phyloP scores from a whole-genome alignment of 1,284 basidiomycete species.

The Cryptococcus sp. region DNA sequence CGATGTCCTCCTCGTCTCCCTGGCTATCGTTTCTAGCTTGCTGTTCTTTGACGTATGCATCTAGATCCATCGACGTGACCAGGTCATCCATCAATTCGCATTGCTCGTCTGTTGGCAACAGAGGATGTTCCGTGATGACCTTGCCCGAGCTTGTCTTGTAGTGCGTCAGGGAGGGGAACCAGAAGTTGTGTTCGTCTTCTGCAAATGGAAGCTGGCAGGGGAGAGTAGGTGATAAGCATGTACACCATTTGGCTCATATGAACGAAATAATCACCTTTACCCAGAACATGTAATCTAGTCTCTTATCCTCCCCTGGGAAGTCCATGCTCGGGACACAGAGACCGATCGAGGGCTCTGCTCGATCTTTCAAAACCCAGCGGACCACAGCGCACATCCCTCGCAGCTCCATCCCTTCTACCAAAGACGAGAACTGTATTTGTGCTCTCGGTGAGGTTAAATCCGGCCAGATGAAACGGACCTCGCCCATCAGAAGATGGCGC shows the following conservation, averaged over 20 bases:
- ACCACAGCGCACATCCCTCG: constrained; percentile 71
- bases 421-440: constrained; percentile 80
- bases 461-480: constrained; percentile 85
- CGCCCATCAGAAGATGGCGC: constrained; percentile 77
- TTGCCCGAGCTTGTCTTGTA: constrained; percentile 77
- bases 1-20: constrained; percentile 21
- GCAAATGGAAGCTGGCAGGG: constrained; percentile 80
- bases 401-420: constrained; percentile 76
- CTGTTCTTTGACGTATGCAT: constrained; percentile 27
- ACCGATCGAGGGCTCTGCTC: constrained; percentile 81
- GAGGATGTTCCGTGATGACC: constrained; percentile 70
- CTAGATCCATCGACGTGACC: constrained; percentile 84
- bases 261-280: constrained; percentile 61
- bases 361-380: constrained; percentile 73
- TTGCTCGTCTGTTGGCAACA: constrained; percentile 78
- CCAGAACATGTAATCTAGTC: constrained; percentile 77
- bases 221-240: background rate
- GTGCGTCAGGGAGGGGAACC: constrained; percentile 77
- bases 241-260: background rate
- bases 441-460: constrained; percentile 67
- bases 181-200: constrained; percentile 85
- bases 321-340: constrained; percentile 62
- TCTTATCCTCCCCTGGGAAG: constrained; percentile 58
- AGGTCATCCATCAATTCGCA: constrained; percentile 78
- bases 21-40: constrained; percentile 14